Base-by-base conservation (phyloP, 2,329 filamentous ascomycete species). In the Alternaria arborescens region DNA sequence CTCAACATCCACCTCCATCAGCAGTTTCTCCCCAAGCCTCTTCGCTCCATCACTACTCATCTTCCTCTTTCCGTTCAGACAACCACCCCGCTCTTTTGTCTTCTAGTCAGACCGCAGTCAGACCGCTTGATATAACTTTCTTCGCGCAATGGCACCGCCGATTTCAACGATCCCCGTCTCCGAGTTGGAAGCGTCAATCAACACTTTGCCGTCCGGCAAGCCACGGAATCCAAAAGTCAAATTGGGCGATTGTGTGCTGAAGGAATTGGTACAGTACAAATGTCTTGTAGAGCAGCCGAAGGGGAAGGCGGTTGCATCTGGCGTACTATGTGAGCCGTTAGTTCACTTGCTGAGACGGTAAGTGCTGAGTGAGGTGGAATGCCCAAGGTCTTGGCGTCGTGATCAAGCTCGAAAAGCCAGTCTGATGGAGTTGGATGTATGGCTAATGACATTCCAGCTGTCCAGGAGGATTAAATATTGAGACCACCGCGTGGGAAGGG, bases 241-340 rank as follows among this genome's bases (percentile, higher is more conserved):
- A 32, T 79, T 89, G 6, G 74, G 79, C 55, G 78, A 85, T 51
- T 90, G 88, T 73, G 77, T 82, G 58, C 76, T 89, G 41, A 80
- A 86, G 66, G 86, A 89, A 72, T 76, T 90, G 75, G 78, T 86
- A 47, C 88, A 90, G 77, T 89, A 88, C 71, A 83, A 83, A 26
- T 90, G 88, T 76, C 83, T 87, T 71, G 77, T 87, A 10, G 78
- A 82, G 8, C 75, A 80, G 11, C 28, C 65, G 18, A 36, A 58
- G 43, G 58, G 73, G 44, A 77, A 81, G 34, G 70, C 77, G 52
- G 78, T 77, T 18, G 71, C 74, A 52, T 78, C 81, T 3, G 76
- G 79, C 3, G 76, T 85, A 26, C 74, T 85, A 5, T 89, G 87
- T 69, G 78, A 83, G 72, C 85, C 85, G n/a, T 77, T 89, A 28